Evolutionary conservation across 768 basidiomycete species (phyloP), one percentile per base, ranked within the genome.

Genomic region (Serendipita vermifera): DNA sequence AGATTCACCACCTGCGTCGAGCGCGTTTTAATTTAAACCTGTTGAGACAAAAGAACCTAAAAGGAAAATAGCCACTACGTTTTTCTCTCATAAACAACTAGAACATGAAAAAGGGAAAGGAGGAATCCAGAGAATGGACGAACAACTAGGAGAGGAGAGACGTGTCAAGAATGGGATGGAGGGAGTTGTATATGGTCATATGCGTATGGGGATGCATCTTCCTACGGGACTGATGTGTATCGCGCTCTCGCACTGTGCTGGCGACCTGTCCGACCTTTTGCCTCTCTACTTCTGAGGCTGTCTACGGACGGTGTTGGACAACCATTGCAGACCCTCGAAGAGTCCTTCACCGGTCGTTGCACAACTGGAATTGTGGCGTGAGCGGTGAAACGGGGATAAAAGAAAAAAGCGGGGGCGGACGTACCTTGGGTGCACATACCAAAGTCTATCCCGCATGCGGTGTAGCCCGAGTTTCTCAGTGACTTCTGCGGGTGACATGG

Each of bases 381-480:
- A 38, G 29, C 5, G 27, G 31, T n/a, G 35, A 17, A 14, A 24
- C 40, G 11, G 9, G 9, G 46, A 15, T 51, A 15, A 31, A 38
- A 39, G 17, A 9, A 20, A 2, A 27, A 31, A 38, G 11, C 24
- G 32, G 9, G 31, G 22, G 54, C 56, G 14, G 38, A 69, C 79
- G 63, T 70, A 94, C 87, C 92, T 96, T 53, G 94, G 94, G 73
- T 98, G 94, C 55, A 97, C 93, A 78, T 97, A 98, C 94, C 94
- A 98, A 69, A 87, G 91, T 59, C 94, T 77, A 65, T 97, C 93
- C 59, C 89, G 83, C 94, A 98, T 97, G 63, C 85, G 77, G 69
- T 96, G 87, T 61, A 98, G 73, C 35, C 93, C 93, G 38, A 98
- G 72, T 69, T 94, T 96, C 71, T 97, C 94, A 9, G 94, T 98